Evolutionary conservation across 2,329 filamentous ascomycete genomes (phyloP).

Genomic region (Aspergillus uvarum): DNA sequence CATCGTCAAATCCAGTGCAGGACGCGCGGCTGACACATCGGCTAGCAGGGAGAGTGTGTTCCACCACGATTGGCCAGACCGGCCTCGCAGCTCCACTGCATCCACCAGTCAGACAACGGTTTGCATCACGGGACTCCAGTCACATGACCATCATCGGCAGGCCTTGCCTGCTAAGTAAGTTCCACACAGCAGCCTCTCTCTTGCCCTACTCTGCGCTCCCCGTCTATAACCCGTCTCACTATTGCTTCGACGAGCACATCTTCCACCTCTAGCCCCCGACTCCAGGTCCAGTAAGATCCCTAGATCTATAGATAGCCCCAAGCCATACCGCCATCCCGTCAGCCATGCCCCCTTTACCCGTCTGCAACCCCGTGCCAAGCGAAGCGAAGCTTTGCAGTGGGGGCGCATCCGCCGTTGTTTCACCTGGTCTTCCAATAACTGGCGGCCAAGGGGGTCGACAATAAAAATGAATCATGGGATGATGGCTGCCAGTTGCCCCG

Average conservation of each 20-base stretch:
- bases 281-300: neutral
- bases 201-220: neutral
- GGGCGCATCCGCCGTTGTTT: conserved; percentile 2
- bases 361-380: conserved; percentile 1
- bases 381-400: conserved; percentile 6
- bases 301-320: neutral
- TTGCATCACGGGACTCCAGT: too few relatives aligned
- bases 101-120: too few relatives aligned
- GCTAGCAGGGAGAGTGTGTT: neutral
- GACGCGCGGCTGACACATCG: neutral
- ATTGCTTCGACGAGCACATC: neutral
- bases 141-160: too few relatives aligned
- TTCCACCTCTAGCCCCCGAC: neutral
- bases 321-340: neutral
- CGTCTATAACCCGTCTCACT: neutral
- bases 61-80: neutral
- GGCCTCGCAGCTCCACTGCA: too few relatives aligned
- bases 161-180: too few relatives aligned
- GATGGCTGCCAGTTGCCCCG: neutral
- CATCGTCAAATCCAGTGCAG: neutral
- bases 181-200: too few relatives aligned
- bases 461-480: neutral
- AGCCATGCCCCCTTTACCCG: neutral
- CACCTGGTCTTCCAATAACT: neutral
- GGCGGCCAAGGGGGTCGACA: neutral